Base-by-base conservation (phyloP, 2,329 filamentous ascomycete genomes). In the Xylaria sp. region DNA sequence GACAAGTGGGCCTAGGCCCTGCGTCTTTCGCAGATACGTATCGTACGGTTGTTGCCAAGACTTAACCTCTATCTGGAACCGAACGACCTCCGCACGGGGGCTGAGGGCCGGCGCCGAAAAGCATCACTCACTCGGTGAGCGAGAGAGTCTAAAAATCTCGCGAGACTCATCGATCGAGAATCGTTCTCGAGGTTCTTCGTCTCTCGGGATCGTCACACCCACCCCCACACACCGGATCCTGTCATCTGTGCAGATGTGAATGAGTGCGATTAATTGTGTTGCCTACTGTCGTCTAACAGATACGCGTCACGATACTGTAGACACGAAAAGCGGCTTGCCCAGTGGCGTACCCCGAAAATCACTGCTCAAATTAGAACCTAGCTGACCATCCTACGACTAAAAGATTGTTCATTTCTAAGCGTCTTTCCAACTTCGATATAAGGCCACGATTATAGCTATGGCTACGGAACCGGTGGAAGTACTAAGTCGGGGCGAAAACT, bases 11-110 rank as follows among this genome's bases (percentile, higher is more conserved):
- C 59, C 59, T 62, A 62, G 48, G 33, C 59, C 59, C 23, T 54
- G 20, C 12, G 36, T 25, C 23, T 62, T 20, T 62, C 20, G 59
- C 33, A 54, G 20, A 41, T 41, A 62, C 33, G 33, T 12, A 31
- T 62, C 33, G 48, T 62, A 62, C 48, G 60, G 41, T 31, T 39
- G 43, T 28, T 49, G 54, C 62, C 62, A 64, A 64, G 62, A 18
- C 28, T 46, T n/a, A 36, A 49, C n/a, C 55, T 28, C 4, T 39
- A 25, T 39, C 28, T 20, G 13, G 28, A 33, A 63, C 33, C 55
- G 31, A 43, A 57, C 18, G n/a, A 51, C 62, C 52, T 41, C 31
- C 6, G 54, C 33, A 64, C 52, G 28, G 62, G 62, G 52, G 62
- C 62, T 64, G 62, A 64, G 41, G 51, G 25, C 6, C 20, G 39